phyloP scores from a whole-genome alignment of 345 rosid genomes.

The Rhodamnia argentea region DNA sequence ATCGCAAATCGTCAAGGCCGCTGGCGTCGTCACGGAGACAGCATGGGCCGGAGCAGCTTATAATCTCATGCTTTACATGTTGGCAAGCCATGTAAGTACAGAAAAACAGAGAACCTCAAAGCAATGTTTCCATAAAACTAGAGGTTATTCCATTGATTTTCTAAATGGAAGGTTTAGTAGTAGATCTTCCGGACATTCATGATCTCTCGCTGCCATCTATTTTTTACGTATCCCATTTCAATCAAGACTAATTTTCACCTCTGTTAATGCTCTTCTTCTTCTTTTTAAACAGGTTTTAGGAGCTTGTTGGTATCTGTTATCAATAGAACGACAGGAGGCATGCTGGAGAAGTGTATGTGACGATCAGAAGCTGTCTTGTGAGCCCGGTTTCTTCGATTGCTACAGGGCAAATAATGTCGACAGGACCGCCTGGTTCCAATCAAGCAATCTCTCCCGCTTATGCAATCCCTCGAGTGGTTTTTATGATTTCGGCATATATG shows the following conservation, averaged over 20 bases:
- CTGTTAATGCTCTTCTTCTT: neutral
- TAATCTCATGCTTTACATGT: constrained; percentile 82
- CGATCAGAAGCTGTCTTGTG: constrained; percentile 37
- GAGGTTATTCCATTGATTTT: neutral
- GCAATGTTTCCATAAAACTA: neutral
- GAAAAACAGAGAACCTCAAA: neutral
- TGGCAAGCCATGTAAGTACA: constrained; percentile 91
- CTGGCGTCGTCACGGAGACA: constrained; percentile 83
- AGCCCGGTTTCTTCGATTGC: constrained; percentile 59
- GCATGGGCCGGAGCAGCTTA: constrained; percentile 98
- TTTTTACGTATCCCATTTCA: neutral
- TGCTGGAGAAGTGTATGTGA: constrained; percentile 74
- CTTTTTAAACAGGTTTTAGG: constrained; percentile 57
- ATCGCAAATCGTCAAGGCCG: constrained; percentile 67
- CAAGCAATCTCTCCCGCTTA: constrained; percentile 50
- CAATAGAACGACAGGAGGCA: constrained; percentile 74
- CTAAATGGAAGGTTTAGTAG: neutral
- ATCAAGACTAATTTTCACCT: neutral
- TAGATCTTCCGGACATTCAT: neutral
- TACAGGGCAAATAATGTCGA: constrained; percentile 14
- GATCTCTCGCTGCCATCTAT: neutral
- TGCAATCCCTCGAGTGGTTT: constrained; percentile 34
- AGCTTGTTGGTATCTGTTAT: constrained; percentile 92
- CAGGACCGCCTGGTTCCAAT: constrained; percentile 46
- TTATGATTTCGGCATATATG: constrained; percentile 72